Base-by-base conservation (phyloP, 139 green algal species). In the Ettlia oleoabundans region DNA sequence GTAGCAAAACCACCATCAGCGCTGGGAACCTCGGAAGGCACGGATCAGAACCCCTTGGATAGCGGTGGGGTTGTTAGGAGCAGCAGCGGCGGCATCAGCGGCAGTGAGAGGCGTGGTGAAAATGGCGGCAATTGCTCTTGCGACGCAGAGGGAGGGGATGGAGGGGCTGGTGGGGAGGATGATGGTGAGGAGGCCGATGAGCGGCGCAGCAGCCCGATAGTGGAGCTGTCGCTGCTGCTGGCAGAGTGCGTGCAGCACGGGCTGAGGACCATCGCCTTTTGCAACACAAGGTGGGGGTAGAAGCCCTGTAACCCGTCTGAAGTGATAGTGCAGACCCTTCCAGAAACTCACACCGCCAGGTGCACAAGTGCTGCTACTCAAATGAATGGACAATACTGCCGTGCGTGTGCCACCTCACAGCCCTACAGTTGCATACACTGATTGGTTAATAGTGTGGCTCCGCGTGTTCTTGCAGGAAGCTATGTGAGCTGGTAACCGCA, bases 191-290 rank as follows among this genome's bases (percentile, higher is more conserved):
- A 81, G 26, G 67, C 52, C 24, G 69, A 85, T 21, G 30, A 66
- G 58, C 61, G 84, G 70, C 86, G 88, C 9, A 76, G 79, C 53
- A 93, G 85, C 77, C 94, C 96, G 40, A 98, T 99, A 38, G 92
- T 98, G 74, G 96, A 99, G 87, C 89, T 96, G 47, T 87, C 85
- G 53, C 65, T 91, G 51, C 81, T 93, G 43, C 79, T 93, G 82
- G 87, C 86, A 0, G 85, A 86, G 82, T 68, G 72, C 24, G 71
- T 90, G 37, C 73, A 81, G 67, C 97, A 99, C 84, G 92, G 93
- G 8, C 83, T 98, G 72, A 81, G 92, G 38, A 97, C 92, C 33
- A 93, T 99, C 24, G 97, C 97, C 15, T 99, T 99, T 84, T 99
- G 97, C 89, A 95, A 95, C 82, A 97, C 88, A 22, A 33, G 78